A percentile compares a stretch with the other conserved stretches of the same genome.
These are phyloP conservation scores for Arabidopsis hybrid DNA, from an alignment of 441 rosid genomes.

Conservation along the genomic window DNA sequence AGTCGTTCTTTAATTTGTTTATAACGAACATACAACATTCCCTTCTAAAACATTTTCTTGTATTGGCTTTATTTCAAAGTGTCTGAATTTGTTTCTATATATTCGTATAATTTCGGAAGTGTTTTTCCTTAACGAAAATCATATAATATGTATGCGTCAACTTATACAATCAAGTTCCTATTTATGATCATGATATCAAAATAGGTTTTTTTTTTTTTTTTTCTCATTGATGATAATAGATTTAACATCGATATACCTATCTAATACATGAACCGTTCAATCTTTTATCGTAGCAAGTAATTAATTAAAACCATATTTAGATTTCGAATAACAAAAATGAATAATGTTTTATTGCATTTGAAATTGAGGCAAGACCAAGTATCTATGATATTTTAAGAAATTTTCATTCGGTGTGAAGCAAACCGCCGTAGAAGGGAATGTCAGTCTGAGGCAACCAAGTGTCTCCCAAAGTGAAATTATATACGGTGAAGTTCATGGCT, in stretches of 20 bases:
- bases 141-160: background rate
- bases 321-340: conserved; percentile 34
- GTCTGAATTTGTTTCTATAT: conserved; percentile 10
- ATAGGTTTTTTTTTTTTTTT: background rate
- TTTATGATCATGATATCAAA: background rate
- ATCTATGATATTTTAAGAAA: background rate
- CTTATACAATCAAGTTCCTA: background rate
- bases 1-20: conserved; percentile 8
- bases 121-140: background rate
- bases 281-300: background rate
- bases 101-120: background rate
- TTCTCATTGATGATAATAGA: too few species aligned
- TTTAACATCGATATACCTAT: background rate
- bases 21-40: conserved; percentile 11
- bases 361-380: background rate
- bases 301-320: background rate
- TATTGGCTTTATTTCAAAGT: conserved; percentile 13
- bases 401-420: conserved; percentile 37
- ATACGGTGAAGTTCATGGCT: conserved; percentile 67
- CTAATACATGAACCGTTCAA: conserved; percentile 18
- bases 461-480: conserved; percentile 65
- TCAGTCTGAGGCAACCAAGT: conserved; percentile 70
- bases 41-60: background rate
- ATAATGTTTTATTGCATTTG: background rate
- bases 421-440: conserved; percentile 64